Base-by-base conservation (phyloP, 192 early-diverging fungal genomes). In the Rhizophagus clarus region DNA sequence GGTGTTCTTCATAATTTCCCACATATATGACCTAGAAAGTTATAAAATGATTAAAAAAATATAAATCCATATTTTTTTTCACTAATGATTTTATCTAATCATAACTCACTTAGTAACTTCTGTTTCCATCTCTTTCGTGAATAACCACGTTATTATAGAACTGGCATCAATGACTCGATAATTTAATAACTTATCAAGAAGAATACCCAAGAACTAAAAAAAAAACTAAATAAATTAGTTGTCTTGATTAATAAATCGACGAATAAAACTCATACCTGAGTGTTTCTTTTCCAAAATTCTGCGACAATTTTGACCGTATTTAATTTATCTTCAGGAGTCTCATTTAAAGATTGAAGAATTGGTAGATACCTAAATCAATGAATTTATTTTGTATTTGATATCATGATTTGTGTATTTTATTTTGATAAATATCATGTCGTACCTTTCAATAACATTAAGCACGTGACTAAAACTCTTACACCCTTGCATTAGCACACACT, bases 401-500 rank as follows among this genome's bases (percentile, higher is more conserved):
- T 10, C 40, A 42, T 42, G 34, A 42, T 42, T 42, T 7, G 40
- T 42, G 40, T 42, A 42, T 51, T 22, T 45, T 5, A 22, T 61
- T 14, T 31, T 14, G 14, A 7, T 22, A 34, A 40, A 47, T 24
- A 45, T 34, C 8, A 20, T 37, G 40, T 11, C 45, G 79, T 87
- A 96, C 89, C 95, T 87, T 75, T 98, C 97, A 63, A 98, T 91
- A 15, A 96, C 93, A 78, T 94, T 97, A 72, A 98, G 84, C 51
- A 96, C 90, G 83, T 99, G 98, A 63, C 91, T 93, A 84, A 99
- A 98, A 79, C 92, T 95, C 83, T 98, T 98, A 84, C 91, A 91
- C 37, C 98, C 98, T 40, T 96, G 84, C 60, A 95, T 87, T 72
- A 98, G 85, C 24, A 98, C 88, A 79, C 92, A 93, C 81, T 97